These are phyloP conservation scores for Heliosperma pusillum DNA, from an alignment of 148 eudicot genomes.

Conservation along the genomic window DNA sequence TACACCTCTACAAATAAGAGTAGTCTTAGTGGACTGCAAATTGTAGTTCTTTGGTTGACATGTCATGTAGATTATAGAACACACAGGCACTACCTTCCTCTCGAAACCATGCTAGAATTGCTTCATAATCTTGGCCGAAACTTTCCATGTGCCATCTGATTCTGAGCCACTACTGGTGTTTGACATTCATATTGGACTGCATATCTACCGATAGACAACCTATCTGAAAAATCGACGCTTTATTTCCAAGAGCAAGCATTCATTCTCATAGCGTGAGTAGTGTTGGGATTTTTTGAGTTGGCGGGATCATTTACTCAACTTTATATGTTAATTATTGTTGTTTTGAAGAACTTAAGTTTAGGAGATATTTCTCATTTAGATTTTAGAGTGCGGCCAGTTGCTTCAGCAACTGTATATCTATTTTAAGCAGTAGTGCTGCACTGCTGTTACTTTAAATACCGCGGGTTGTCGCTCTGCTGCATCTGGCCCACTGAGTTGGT, in stretches of 20 bases:
- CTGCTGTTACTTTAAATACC: not conserved
- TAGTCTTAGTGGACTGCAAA: not conserved
- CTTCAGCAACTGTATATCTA: not conserved
- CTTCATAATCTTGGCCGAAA: not conserved
- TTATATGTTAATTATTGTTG: not conserved
- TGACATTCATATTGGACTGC: not conserved
- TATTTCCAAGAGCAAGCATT: not conserved
- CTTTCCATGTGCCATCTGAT: no score
- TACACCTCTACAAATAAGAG: not conserved
- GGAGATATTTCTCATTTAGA: not conserved
- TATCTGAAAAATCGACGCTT: not conserved
- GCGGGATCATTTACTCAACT: not conserved
- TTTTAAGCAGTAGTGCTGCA: constrained; percentile 6
- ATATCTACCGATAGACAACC: not conserved
- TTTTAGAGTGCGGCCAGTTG: not conserved
- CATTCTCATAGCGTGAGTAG: no score
- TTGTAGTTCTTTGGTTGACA: not conserved
- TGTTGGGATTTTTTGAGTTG: no score
- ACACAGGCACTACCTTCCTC: not conserved
- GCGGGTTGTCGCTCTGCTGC: not conserved
- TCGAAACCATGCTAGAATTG: not conserved
- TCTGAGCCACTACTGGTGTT: no score
- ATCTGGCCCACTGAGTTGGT: no score
- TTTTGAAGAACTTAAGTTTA: not conserved
- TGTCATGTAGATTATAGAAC: not conserved